Base-by-base conservation (phyloP, 768 basidiomycete genomes). In the Boletus reticulatus region DNA sequence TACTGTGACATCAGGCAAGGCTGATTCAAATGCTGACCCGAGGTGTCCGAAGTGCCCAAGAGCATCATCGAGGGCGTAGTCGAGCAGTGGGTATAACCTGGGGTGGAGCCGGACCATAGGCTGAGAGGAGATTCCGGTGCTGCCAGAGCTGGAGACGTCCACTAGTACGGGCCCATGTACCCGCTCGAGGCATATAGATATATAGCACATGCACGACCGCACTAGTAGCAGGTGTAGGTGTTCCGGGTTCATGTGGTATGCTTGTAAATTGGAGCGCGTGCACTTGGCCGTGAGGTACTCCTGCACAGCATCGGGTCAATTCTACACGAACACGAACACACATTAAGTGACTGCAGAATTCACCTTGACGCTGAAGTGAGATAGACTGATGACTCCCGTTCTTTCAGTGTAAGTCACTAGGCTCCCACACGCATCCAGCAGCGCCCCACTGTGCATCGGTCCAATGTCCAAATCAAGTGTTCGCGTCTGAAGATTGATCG, bases 401-500 rank as follows among this genome's bases (percentile, higher is more conserved):
- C 43, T 37, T 36, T 43, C 34, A 16, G 5, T 42, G 13, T 55
- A 57, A 3, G 56, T 56, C 17, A 57, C 45, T 3, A 57, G 20
- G 20, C 53, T 57, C n/a, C 56, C 45, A 19, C 56, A 57, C 1
- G 56, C 53, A 38, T 56, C 52, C 41, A 57, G n/a, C 34, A 56
- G 38, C 0, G 45, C 45, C 10, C 54, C 46, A 16, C 4, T 37
- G 10, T 57, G 56, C 56, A 57, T 56, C 11, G 56, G 56, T 17
- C 46, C 27, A 6, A 43, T 22, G 8, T 48, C 46, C 1, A 3
- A 17, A 43, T 55, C 53, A n/a, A 55, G 34, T 17, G 24, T 43
- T 29, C 41, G 41, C 19, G 48, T 37, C n/a, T 17, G 12, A 36
- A 55, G 47, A 17, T 55, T 37, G 41, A 50, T 37, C 6, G 53